Evolutionary conservation across 495 filamentous ascomycete genomes (phyloP), one percentile per base, ranked within the genome.

Genomic region (Sabuloglossum arenarium): DNA sequence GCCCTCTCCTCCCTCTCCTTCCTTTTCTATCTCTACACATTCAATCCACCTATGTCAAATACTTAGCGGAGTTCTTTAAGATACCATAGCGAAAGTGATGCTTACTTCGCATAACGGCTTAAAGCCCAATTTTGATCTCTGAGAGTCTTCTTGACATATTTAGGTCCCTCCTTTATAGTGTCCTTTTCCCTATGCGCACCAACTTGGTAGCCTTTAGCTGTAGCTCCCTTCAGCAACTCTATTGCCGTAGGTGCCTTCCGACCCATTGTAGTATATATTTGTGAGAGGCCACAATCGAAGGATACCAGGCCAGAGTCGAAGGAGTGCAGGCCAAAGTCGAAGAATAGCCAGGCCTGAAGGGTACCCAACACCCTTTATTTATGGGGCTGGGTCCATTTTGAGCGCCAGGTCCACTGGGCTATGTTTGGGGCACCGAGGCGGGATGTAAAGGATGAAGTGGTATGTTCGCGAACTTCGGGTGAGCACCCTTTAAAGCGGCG

Each of bases 61-160:
- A 39, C 6, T 39, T 39, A 39, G 34, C 16, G 12, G 14, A 39
- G 34, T 39, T 39, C 34, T 39, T 39, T 39, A 16, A 39, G 34
- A 39, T 39, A 16, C 12, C 14, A 39, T 3, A 25, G 11, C 27
- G 1, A 25, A 0, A 50, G 12, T 3, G n/a, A 55, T 23, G 30
- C 19, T 53, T 24, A 57, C 54, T 53, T 57, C 39, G 29, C n/a
- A 45, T 57, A 59, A 49, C 46, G 32, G 16, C 21, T 46, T 29
- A 53, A 53, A 53, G 54, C 29, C 6, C 25, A 11, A 29, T 59
- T 24, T 34, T 53, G 54, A 29, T 57, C 58, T 46, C 16, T 57
- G 0, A 59, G 58, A 34, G 54, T 59, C 34, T 39, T 39, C 34
- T 39, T 39, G 6, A 16, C 34, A 39, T 39, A 39, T 39, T 39